These are phyloP conservation scores for Thamnidium elegans DNA, from an alignment of 192 early-diverging fungal species.

Conservation along the genomic window DNA sequence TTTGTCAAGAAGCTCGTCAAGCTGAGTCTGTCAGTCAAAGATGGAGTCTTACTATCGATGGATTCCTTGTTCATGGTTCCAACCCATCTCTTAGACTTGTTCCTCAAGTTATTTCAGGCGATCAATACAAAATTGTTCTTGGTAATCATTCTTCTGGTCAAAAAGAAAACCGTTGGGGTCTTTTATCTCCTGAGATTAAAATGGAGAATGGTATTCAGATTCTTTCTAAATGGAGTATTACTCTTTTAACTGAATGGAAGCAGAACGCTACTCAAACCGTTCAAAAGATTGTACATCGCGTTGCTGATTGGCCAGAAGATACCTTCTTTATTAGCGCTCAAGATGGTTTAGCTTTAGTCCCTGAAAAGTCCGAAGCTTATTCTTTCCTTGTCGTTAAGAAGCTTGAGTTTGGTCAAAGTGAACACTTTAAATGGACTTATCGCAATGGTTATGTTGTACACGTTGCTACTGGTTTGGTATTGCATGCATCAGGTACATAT, in stretches of 20 bases:
- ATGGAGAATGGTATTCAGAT: conserved; percentile 9
- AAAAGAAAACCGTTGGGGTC: conserved; percentile 28
- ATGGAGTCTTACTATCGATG: conserved; percentile 22
- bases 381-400: conserved; percentile 5
- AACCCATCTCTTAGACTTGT: conserved; percentile 10
- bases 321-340: conserved; percentile 20
- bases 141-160: neutral
- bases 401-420: conserved; percentile 2
- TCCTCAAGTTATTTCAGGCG: neutral
- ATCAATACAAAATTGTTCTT: neutral
- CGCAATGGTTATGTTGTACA: conserved; percentile 22
- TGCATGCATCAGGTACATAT: conserved; percentile 26
- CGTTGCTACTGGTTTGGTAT: conserved; percentile 23
- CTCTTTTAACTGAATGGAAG: conserved; percentile 21
- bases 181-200: conserved; percentile 20
- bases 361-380: conserved; percentile 18
- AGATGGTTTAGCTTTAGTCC: conserved; percentile 17
- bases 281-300: conserved; percentile 8
- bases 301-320: conserved; percentile 23
- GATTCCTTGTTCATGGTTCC: conserved; percentile 7
- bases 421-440: conserved; percentile 18
- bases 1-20: neutral
- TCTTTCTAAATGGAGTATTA: conserved; percentile 16
- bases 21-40: conserved; percentile 6
- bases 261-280: neutral